Base-by-base conservation (phyloP, 176 grass and related monocot genomes). In the Olyra latifolia region DNA sequence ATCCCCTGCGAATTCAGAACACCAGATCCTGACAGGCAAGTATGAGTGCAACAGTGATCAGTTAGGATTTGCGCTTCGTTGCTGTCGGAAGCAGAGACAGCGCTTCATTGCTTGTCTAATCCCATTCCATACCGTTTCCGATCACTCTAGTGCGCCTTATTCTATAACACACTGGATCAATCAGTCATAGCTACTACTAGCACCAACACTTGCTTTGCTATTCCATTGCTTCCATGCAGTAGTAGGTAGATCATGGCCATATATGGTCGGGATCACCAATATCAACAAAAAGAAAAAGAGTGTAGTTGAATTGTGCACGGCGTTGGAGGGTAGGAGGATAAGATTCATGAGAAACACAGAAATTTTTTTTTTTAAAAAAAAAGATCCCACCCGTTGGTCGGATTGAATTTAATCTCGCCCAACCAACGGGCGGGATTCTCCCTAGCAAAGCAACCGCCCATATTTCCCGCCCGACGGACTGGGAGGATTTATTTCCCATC, bases 11-110 rank as follows among this genome's bases (percentile, higher is more conserved):
- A 59, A 28, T 59, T 59, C 23, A 59, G 56, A 59, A 27, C 13
- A 27, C 13, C 56, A 14, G 56, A 27, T 28, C 10, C 24, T 28
- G 4, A 14, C 56, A 14, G 13, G 6, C 56, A 28, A 59, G 23
- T 22, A 59, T 59, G 4, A 1, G 25, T 5, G 13, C 46, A 3
- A 56, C 78, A 69, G 50, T 48, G 6, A 16, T 1, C 40, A 0
- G 8, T 23, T 45, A 41, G 80, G 80, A 75, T 82, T 74, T 57
- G 69, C 69, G 64, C 50, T 30, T 84, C 11, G 52, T 54, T 77
- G 72, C 29, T 70, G 14, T 40, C 42, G 28, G 52, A 60, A 27
- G 28, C 53, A 47, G 40, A 24, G 63, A 77, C 82, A 77, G 73
- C 72, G 40, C 50, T n/a, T n/a, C 82, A 61, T 48, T 30, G 75